Conservation (phyloP, 306 rosid species). For the Prunus kanzakura region DNA sequence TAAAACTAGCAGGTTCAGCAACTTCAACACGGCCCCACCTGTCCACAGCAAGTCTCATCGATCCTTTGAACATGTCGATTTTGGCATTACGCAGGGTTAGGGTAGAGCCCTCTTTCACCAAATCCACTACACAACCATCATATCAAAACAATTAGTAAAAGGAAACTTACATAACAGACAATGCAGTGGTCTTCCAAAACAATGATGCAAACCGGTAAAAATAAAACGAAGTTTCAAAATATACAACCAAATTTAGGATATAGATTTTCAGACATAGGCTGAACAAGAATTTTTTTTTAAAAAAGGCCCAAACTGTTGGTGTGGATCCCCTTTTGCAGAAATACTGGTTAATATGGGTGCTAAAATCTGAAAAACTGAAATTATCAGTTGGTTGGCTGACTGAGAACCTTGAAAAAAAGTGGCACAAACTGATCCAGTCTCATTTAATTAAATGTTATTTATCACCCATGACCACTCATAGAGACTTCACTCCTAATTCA, state of each 20-base stretch:
- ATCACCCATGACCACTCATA: neutral
- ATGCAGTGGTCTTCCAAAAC: neutral
- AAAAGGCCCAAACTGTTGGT: neutral
- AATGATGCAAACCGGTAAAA: neutral
- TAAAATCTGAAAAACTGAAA: neutral
- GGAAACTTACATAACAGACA: neutral
- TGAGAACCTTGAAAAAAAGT: neutral
- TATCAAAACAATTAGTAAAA: neutral
- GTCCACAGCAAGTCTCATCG: slow-evolving; percentile 52
- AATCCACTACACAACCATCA: slow-evolving; percentile 30
- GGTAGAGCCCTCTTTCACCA: slow-evolving; percentile 40
- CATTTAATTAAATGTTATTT: no score
- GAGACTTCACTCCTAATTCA: neutral
- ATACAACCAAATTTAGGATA: neutral
- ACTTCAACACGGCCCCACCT: slow-evolving; percentile 48
- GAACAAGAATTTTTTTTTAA: neutral
- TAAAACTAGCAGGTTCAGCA: slow-evolving; percentile 40
- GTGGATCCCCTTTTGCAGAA: neutral
- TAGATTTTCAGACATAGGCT: neutral
- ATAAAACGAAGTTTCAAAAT: neutral
- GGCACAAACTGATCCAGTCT: neutral
- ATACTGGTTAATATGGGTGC: neutral
- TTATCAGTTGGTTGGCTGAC: neutral
- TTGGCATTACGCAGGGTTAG: slow-evolving; percentile 38
- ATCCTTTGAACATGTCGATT: slow-evolving; percentile 46